Conservation (phyloP, 345 rosid genomes). For the Aquilaria sinensis region DNA sequence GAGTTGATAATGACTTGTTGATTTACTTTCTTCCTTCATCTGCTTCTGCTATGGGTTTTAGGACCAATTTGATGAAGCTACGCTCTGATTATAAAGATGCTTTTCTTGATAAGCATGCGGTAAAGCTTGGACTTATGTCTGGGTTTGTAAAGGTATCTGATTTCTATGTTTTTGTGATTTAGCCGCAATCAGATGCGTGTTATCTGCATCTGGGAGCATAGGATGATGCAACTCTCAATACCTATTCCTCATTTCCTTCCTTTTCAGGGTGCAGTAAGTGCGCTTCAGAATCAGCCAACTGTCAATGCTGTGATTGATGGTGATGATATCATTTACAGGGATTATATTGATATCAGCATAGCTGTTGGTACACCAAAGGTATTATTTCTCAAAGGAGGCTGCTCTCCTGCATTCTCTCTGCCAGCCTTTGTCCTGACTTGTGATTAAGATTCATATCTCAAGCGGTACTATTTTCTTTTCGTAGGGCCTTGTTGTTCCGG, state of each 20-base stretch:
- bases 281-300: conserved; percentile 89
- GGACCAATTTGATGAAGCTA: conserved; percentile 97
- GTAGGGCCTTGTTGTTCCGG: conserved; percentile 91
- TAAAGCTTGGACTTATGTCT: conserved; percentile 93
- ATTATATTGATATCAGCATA: conserved; percentile 83
- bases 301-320: conserved; percentile 98
- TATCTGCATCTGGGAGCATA: background rate
- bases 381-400: background rate
- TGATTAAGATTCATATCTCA: background rate
- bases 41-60: conserved; percentile 18
- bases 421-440: background rate
- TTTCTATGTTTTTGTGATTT: background rate
- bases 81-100: conserved; percentile 95
- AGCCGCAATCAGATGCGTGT: background rate
- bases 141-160: conserved; percentile 76
- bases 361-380: conserved; percentile 95
- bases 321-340: conserved; percentile 93
- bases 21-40: background rate
- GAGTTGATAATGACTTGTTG: background rate
- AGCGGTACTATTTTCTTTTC: conserved; percentile 3
- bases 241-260: conserved; percentile 1
- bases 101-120: conserved; percentile 89
- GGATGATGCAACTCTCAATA: background rate
- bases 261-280: conserved; percentile 87
- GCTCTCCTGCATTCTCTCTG: background rate